phyloP scores from a whole-genome alignment of 306 rosid species.

The Lathyrus tuberosus region DNA sequence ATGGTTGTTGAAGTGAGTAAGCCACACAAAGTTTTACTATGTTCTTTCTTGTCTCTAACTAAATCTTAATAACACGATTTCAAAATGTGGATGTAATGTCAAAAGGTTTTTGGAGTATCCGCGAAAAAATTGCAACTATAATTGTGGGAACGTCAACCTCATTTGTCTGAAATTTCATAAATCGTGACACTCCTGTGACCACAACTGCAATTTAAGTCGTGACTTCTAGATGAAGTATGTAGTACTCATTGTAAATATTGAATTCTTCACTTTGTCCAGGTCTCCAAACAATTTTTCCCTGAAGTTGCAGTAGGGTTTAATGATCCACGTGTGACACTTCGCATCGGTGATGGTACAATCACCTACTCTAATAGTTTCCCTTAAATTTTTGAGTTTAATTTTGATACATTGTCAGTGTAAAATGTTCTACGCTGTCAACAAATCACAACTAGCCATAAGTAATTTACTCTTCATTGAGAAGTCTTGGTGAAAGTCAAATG shows the following conservation, averaged over 20 bases:
- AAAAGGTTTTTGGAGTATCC: neutral
- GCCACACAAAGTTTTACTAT: slow-evolving; percentile 19
- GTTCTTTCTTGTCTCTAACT: slow-evolving; percentile 13
- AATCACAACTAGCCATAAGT: neutral
- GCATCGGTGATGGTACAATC: slow-evolving; percentile 83
- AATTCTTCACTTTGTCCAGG: slow-evolving; percentile 49
- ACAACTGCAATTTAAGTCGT: neutral
- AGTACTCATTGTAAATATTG: slow-evolving; percentile 8
- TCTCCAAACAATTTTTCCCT: slow-evolving; percentile 88
- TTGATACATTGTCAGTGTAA: neutral
- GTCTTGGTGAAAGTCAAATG: neutral
- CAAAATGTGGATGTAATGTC: neutral
- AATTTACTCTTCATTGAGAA: neutral
- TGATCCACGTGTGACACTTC: slow-evolving; percentile 90
- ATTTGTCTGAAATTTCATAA: neutral
- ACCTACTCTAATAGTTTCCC: slow-evolving; percentile 11
- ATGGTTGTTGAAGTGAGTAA: slow-evolving; percentile 93
- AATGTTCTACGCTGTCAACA: neutral
- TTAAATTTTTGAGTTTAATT: neutral
- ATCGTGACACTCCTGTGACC: neutral
- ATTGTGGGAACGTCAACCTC: neutral
- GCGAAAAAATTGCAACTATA: neutral
- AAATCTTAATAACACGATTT: slow-evolving; percentile 4
- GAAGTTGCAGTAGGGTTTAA: slow-evolving; percentile 76
- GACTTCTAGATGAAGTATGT: slow-evolving; percentile 11